A percentile compares a stretch with the other conserved stretches of the same genome.
Evolutionary conservation across 2,329 filamentous ascomycete genomes (phyloP).

Genomic region (Cytospora piceicola): DNA sequence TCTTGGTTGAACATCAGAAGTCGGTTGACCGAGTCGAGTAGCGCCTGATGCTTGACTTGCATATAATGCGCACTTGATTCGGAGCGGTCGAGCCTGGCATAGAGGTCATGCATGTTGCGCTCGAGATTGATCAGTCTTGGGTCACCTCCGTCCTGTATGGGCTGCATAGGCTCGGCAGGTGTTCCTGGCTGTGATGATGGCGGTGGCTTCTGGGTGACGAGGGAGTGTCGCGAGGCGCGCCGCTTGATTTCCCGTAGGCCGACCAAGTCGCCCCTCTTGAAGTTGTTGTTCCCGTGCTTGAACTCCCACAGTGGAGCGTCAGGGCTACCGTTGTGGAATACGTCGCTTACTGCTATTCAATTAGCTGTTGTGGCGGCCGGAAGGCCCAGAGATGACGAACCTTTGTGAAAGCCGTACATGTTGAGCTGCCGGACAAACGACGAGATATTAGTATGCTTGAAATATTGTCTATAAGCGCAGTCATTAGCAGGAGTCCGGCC

Average conservation of each 20-base stretch:
- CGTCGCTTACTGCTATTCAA: slow-evolving; percentile 78
- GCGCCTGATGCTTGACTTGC: slow-evolving; percentile 77
- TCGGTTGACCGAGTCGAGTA: slow-evolving; percentile 79
- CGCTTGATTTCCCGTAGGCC: slow-evolving; percentile 95
- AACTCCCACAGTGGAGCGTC: slow-evolving; percentile 98
- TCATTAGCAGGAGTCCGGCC: slow-evolving; percentile 28
- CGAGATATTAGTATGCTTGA: slow-evolving; percentile 99
- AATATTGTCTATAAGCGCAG: slow-evolving; percentile 78
- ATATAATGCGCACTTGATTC: slow-evolving; percentile 83
- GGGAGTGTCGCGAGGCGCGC: slow-evolving; percentile 85
- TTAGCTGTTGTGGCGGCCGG: slow-evolving; percentile 33
- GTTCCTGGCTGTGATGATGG: slow-evolving; percentile 81
- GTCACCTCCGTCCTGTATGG: slow-evolving; percentile 74
- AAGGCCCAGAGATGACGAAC: slow-evolving; percentile 49
- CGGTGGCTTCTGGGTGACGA: slow-evolving; percentile 83
- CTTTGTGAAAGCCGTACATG: slow-evolving; percentile 99
- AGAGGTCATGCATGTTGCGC: slow-evolving; percentile 80
- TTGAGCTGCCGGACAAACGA: slow-evolving; percentile 97
- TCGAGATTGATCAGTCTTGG: slow-evolving; percentile 76
- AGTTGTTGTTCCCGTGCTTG: slow-evolving; percentile 96
- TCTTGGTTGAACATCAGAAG: slow-evolving; percentile 80
- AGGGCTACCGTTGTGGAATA: slow-evolving; percentile 92
- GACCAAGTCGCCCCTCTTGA: slow-evolving; percentile 91
- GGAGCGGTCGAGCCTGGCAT: slow-evolving; percentile 73
- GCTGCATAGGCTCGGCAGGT: slow-evolving; percentile 78